A percentile compares a stretch with the other conserved stretches of the same genome.
Conservation (phyloP, 805 yeast genomes). For the Priceomyces haplophilus region DNA sequence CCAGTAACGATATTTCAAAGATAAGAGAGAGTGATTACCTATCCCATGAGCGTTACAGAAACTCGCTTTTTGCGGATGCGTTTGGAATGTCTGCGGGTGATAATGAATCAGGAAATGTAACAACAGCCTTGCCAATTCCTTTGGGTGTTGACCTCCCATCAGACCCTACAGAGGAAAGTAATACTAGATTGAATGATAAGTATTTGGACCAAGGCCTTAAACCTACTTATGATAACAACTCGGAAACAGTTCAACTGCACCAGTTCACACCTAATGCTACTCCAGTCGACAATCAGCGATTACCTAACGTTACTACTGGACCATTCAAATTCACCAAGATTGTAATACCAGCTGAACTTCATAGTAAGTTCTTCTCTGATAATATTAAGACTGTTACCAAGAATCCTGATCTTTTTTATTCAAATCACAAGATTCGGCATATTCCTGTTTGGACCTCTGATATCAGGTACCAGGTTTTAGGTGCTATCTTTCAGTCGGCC, state of each 20-base stretch:
- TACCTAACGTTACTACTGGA: slow-evolving; percentile 12
- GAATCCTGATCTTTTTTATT: background rate
- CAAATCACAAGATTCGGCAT: slow-evolving; percentile 1
- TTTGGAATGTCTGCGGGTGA: background rate
- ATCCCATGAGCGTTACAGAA: background rate
- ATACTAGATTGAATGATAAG: background rate
- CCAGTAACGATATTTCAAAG: background rate
- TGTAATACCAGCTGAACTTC: slow-evolving; percentile 6
- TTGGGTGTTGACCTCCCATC: background rate
- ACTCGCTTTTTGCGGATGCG: background rate
- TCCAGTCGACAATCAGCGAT: background rate
- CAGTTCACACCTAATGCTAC: background rate
- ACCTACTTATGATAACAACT: background rate
- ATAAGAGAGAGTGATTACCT: background rate
- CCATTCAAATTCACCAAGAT: slow-evolving; percentile 13
- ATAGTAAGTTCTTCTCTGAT: slow-evolving; percentile 6
- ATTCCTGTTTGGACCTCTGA: slow-evolving; percentile 26
- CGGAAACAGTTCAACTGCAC: background rate
- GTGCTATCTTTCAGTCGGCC: slow-evolving; percentile 26
- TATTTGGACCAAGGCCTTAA: background rate
- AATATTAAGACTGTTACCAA: background rate
- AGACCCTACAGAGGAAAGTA: background rate
- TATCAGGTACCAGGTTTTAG: slow-evolving; percentile 27
- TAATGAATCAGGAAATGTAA: background rate
- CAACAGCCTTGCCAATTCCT: background rate